Percentiles rank a stretch among this genome's conserved stretches.
Conservation (phyloP, 805 yeast genomes). For the Saccharomycopsis malanga region DNA sequence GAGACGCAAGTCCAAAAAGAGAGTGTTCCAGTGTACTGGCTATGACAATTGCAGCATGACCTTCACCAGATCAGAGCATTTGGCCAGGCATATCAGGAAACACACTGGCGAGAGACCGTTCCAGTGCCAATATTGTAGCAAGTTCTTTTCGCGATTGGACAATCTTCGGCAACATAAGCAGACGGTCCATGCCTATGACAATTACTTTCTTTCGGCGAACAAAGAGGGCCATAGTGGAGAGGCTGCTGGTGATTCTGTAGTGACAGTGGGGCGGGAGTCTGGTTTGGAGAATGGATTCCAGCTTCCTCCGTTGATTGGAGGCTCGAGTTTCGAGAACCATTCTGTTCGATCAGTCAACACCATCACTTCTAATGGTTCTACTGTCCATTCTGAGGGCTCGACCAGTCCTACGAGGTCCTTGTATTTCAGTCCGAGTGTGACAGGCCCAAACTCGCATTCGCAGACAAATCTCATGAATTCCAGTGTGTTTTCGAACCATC, state of each 20-base stretch:
- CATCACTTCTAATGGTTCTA: not conserved
- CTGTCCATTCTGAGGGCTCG: not conserved
- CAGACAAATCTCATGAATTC: too few relatives aligned
- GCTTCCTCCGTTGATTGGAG: not conserved
- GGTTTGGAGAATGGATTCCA: not conserved
- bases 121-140: constrained; percentile 73
- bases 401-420: constrained; percentile 5
- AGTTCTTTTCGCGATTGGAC: constrained; percentile 76
- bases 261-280: too few relatives aligned
- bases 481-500: not conserved
- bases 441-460: not conserved
- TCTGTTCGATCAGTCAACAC: constrained; percentile 1
- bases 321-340: not conserved
- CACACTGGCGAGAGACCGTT: constrained; percentile 95
- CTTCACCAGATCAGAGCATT: constrained; percentile 84
- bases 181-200: constrained; percentile 54
- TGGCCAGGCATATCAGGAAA: constrained; percentile 85
- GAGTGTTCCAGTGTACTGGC: constrained; percentile 79
- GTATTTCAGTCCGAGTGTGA: constrained; percentile 1
- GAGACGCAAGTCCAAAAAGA: constrained; percentile 44
- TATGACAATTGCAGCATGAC: constrained; percentile 83
- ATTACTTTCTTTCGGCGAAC: constrained; percentile 2
- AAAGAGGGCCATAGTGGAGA: too few relatives aligned
- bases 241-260: too few relatives aligned
- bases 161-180: constrained; percentile 88